Evolutionary conservation across 768 basidiomycete species (phyloP).

Genomic region (Peribolospora kevripleyi): DNA sequence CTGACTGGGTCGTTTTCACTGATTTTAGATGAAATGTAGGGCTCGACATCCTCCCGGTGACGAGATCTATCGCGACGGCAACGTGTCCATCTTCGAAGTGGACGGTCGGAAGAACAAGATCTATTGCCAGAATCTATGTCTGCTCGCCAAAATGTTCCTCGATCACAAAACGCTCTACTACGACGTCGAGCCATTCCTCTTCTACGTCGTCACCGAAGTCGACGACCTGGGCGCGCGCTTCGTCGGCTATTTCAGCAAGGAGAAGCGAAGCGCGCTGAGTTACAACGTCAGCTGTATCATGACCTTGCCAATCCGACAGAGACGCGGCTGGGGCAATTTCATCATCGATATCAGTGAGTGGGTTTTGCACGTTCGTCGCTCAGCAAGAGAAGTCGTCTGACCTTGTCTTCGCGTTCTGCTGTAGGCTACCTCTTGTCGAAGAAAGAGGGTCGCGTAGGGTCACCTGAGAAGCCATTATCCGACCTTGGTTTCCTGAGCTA

Average conservation of each 20-base stretch:
- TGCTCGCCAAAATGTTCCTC: constrained; percentile 95
- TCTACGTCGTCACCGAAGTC: constrained; percentile 86
- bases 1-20: not conserved
- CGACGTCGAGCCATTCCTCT: constrained; percentile 95
- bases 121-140: constrained; percentile 93
- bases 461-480: constrained; percentile 89
- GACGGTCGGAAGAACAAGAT: constrained; percentile 99
- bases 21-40: constrained; percentile 68
- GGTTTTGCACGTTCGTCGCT: not conserved
- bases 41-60: constrained; percentile 86
- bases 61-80: constrained; percentile 82
- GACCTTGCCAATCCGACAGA: constrained; percentile 83
- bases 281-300: constrained; percentile 99
- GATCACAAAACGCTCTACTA: constrained; percentile 98
- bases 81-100: constrained; percentile 81
- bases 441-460: constrained; percentile 71
- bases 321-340: constrained; percentile 88
- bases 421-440: constrained; percentile 84
- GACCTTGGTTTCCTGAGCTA: constrained; percentile 83
- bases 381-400: not conserved
- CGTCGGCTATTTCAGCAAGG: constrained; percentile 96
- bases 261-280: constrained; percentile 84
- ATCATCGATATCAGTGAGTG: constrained; percentile 92
- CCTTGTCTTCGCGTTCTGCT: not conserved
- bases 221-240: constrained; percentile 79